Percentiles rank a stretch among this genome's conserved stretches.
Evolutionary conservation across 805 yeast genomes (phyloP).

Genomic region (Ogataea nonfermentans): DNA sequence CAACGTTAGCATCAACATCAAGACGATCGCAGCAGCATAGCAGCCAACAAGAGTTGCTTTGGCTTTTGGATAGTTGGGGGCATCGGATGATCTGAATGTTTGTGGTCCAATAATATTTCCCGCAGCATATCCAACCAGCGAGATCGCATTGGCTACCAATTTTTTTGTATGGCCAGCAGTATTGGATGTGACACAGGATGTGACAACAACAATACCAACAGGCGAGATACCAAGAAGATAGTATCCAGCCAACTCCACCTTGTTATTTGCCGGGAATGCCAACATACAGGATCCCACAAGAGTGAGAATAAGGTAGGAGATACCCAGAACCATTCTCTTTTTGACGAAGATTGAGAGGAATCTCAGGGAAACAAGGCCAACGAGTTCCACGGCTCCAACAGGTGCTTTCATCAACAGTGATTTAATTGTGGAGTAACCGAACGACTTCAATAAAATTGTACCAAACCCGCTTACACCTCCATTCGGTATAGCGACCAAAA

Average conservation of each 20-base stretch:
- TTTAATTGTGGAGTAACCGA: slow-evolving; percentile 28
- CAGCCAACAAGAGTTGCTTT: slow-evolving; percentile 29
- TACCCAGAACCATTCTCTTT: slow-evolving; percentile 25
- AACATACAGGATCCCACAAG: slow-evolving; percentile 33
- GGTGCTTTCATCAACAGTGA: slow-evolving; percentile 23
- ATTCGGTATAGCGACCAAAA: slow-evolving; percentile 28
- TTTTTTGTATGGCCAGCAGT: slow-evolving; percentile 54
- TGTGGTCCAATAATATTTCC: slow-evolving; percentile 55
- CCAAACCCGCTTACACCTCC: slow-evolving; percentile 46
- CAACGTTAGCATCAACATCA: slow-evolving; percentile 40
- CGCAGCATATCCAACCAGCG: slow-evolving; percentile 40
- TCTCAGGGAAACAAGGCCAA: slow-evolving; percentile 34
- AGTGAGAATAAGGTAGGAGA: slow-evolving; percentile 15
- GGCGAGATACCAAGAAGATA: slow-evolving; percentile 29
- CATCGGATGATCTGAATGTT: slow-evolving; percentile 44
- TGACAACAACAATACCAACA: slow-evolving; percentile 28
- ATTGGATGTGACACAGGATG: slow-evolving; percentile 31
- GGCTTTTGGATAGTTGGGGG: slow-evolving; percentile 50
- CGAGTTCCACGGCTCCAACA: slow-evolving; percentile 32
- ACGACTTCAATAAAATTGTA: slow-evolving; percentile 33
- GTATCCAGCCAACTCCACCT: slow-evolving; percentile 29
- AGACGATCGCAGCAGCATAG: slow-evolving; percentile 25
- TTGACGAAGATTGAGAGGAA: slow-evolving; percentile 26
- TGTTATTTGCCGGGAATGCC: slow-evolving; percentile 21
- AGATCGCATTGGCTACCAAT: slow-evolving; percentile 38